phyloP scores from a whole-genome alignment of 805 yeast species.

The Ogataea pignaliae region DNA sequence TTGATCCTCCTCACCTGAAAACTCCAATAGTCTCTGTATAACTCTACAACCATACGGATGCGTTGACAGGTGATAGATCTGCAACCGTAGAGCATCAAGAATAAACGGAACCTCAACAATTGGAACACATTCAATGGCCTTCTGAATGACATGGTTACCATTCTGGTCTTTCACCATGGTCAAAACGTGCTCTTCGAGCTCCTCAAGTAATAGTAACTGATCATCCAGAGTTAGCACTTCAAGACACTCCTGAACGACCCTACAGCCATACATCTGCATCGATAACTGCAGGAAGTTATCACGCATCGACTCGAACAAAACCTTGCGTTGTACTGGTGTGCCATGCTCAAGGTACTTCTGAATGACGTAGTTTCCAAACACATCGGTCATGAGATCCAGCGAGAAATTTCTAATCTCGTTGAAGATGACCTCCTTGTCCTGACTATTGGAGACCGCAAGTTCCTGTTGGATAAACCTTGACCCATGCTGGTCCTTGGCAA shows the following conservation, averaged over 20 bases:
- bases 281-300: slow-evolving; percentile 74
- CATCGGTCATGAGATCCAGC: slow-evolving; percentile 86
- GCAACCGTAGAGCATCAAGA: slow-evolving; percentile 61
- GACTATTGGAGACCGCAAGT: slow-evolving; percentile 58
- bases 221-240: slow-evolving; percentile 64
- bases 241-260: slow-evolving; percentile 92
- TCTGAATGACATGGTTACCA: slow-evolving; percentile 97
- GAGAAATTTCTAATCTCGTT: slow-evolving; percentile 75
- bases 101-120: slow-evolving; percentile 66
- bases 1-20: slow-evolving; percentile 63
- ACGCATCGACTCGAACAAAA: slow-evolving; percentile 65
- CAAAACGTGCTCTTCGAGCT: slow-evolving; percentile 54
- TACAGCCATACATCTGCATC: slow-evolving; percentile 95
- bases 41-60: slow-evolving; percentile 98
- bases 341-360: slow-evolving; percentile 92
- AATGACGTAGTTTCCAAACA: slow-evolving; percentile 94
- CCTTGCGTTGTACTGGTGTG: slow-evolving; percentile 58
- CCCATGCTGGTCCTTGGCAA: slow-evolving; percentile 95
- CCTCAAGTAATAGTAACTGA: slow-evolving; percentile 64
- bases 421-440: slow-evolving; percentile 74
- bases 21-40: slow-evolving; percentile 86
- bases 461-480: slow-evolving; percentile 94
- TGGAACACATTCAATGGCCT: slow-evolving; percentile 84
- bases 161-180: slow-evolving; percentile 89
- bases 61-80: slow-evolving; percentile 80